These are phyloP conservation scores for Aspergillus aculeatus DNA, from an alignment of 2,329 filamentous ascomycete genomes.

Conservation along the genomic window DNA sequence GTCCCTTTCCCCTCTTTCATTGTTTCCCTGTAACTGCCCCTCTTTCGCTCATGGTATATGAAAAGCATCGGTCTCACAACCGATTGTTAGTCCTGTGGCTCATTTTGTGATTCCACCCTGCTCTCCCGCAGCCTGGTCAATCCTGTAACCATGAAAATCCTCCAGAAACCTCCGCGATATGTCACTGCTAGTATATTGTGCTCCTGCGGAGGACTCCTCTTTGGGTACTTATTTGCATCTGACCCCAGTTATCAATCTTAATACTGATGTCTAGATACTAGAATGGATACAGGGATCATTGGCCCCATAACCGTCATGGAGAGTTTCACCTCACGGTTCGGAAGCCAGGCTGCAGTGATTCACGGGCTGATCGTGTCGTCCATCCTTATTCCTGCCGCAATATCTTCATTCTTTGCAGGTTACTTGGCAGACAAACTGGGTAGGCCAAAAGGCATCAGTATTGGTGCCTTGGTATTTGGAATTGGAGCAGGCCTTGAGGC, in stretches of 20 bases:
- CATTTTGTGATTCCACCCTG: neutral
- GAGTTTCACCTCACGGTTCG: constrained; percentile 52
- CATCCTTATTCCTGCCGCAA: constrained; percentile 57
- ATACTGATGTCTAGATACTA: neutral
- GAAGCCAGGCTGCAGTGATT: constrained; percentile 51
- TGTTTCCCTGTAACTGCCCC: neutral
- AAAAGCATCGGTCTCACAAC: neutral
- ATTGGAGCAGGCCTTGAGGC: constrained; percentile 56
- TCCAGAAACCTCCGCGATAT: constrained; percentile 18
- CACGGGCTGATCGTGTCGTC: constrained; percentile 60
- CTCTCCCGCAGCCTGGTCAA: neutral
- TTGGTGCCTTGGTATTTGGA: constrained; percentile 54
- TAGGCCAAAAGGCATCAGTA: constrained; percentile 49
- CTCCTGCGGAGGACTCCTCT: constrained; percentile 20
- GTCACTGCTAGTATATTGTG: constrained; percentile 20
- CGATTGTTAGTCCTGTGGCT: neutral
- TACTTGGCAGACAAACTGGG: constrained; percentile 55
- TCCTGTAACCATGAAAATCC: constrained; percentile 4
- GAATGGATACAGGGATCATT: constrained; percentile 55
- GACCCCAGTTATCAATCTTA: neutral
- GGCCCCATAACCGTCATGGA: constrained; percentile 61
- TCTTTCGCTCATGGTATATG: neutral
- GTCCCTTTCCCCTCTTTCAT: neutral
- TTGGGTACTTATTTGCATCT: constrained; percentile 13
- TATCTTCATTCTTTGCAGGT: constrained; percentile 59